Base-by-base conservation (phyloP, 2,329 filamentous ascomycete genomes). In the Penicillium sp. region DNA sequence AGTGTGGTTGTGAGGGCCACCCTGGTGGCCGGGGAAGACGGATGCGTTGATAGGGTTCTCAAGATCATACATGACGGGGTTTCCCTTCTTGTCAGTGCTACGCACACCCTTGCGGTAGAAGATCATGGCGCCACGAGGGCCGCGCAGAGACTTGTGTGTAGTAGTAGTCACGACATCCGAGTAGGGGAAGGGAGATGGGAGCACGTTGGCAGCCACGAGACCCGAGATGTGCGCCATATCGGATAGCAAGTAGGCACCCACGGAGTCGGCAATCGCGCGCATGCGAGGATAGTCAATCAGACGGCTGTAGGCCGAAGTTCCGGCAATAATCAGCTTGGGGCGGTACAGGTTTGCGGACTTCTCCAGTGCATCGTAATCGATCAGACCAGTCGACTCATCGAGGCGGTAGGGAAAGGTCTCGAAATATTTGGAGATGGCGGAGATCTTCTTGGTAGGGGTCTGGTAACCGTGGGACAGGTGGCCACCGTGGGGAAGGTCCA, bases 211-310 rank as follows among this genome's bases (percentile, higher is more conserved):
- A 47, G 94, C 91, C 61, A 99, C 89, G 45, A 99, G 85, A 70
- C 94, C 94, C 45, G 93, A 97, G 74, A 99, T 97, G 78, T 99
- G 94, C 53, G 94, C 94, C 91, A 99, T 99, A 70, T 99, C 94
- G 61, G 94, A 91, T 61, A 99, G 84, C 48, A 99, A 85, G 79
- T 97, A 99, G 61, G 93, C 92, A 69, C 91, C 91, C 55, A 96
- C 89, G 40, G 86, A 89, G 77, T 97, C 92, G 59, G 92, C 91
- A 70, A 97, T 96, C 81, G 95, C 85, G 73, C 91, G 90, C 91
- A 99, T 97, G 72, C 91, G 90, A 64, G 84, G 85, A 76, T 97
- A 99, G 80, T 99, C 93, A 70, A 99, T 97, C 71, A 96, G 84
- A 66, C 94, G 90, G 83, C 93, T 97, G 87, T 99, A 99, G 53